Evolutionary conservation across 2,329 filamentous ascomycete species (phyloP).

Genomic region (Fusarium sp.): DNA sequence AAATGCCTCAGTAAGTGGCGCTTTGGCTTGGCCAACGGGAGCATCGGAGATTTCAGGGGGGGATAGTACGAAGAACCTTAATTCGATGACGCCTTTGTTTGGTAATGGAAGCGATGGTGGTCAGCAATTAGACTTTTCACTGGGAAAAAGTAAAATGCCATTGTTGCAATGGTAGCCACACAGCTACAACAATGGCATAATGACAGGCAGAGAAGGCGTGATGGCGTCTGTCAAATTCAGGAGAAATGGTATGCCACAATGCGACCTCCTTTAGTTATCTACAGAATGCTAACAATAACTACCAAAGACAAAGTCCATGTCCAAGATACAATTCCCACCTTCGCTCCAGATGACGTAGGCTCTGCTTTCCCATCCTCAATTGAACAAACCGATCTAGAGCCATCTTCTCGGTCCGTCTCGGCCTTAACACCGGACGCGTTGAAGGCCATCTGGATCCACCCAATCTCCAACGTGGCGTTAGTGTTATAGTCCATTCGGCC

Average conservation of each 20-base stretch:
- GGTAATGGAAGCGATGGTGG: background rate
- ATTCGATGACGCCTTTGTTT: background rate
- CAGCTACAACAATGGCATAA: background rate
- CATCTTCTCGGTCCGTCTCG: background rate
- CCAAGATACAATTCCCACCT: background rate
- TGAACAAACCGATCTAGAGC: background rate
- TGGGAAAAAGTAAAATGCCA: background rate
- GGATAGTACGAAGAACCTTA: background rate
- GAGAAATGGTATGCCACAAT: background rate
- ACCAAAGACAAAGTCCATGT: background rate
- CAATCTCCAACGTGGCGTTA: slow-evolving; percentile 24
- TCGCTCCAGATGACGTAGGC: background rate
- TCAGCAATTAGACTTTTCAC: background rate
- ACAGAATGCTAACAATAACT: background rate
- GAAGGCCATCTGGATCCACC: slow-evolving; percentile 33
- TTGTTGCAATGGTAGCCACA: background rate
- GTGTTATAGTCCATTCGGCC: slow-evolving; percentile 17
- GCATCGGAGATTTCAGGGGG: background rate
- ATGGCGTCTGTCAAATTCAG: background rate
- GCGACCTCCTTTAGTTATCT: background rate
- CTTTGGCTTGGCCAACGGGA: background rate
- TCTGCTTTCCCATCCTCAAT: background rate
- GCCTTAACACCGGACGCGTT: slow-evolving; percentile 15
- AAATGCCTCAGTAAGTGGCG: background rate
- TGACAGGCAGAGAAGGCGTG: background rate